Evolutionary conservation across 768 basidiomycete genomes (phyloP), one percentile per base, ranked within the genome.

Genomic region (Mycena crocata): DNA sequence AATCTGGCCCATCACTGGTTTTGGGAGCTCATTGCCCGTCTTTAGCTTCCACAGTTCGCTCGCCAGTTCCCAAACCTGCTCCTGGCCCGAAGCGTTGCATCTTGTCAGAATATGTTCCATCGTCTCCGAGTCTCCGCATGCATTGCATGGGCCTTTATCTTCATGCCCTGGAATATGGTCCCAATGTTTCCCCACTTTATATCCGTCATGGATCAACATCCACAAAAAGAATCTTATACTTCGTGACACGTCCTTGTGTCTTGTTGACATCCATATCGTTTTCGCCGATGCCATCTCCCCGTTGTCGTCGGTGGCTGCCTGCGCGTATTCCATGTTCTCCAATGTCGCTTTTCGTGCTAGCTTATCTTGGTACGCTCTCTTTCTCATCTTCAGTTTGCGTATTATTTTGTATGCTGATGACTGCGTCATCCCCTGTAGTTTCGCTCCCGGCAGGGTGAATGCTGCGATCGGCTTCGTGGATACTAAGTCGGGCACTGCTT

Each of bases 121-220:
- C 13, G 40, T 10, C 40, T 42, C 40, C 40, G 40, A 14, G 13
- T 14, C 19, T 14, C 40, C 40, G 21, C 40, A 42, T 12, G 13
- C 6, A 21, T 21, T 42, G 40, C 40, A 42, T 6, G 10, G 8
- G 10, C 6, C 40, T n/a, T 42, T 42, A 6, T 42, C 40, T 21
- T 42, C 40, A 14, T 42, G 40, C 10, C 40, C 21, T 21, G 10
- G 10, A 14, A 42, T 42, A 6, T 42, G 13, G 13, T 42, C 40
- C 40, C 55, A 42, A 12, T 44, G 40, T 3, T 44, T 26, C 10
- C 40, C 55, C 10, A 56, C 26, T 17, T 56, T 56, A 14, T 42
- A 44, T 5, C 55, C 55, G 19, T 30, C 55, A 14, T 44, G 55
- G 13, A 56, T 56, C 2, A 37, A 19, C 55, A 56, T 56, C 55